Evolutionary conservation across 352 stramenopile species (phyloP), one percentile per base, ranked within the genome.

Genomic region (Globisporangium paroecandrum): DNA sequence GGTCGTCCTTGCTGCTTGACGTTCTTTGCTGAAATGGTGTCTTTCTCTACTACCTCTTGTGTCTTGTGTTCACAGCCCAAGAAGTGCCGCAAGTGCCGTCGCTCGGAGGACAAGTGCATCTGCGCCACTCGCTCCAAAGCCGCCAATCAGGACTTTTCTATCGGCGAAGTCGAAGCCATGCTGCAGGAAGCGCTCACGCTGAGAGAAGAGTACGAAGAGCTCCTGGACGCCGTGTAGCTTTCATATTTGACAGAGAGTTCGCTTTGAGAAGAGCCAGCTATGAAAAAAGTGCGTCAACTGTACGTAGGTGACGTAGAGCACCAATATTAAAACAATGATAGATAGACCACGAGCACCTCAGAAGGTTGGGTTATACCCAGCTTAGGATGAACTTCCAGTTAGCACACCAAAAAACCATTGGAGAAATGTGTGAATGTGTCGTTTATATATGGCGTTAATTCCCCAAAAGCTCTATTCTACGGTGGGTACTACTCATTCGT

Each of bases 41-140:
- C 13, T 49, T 51, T n/a, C 12, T 46, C 38, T 20, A 38, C 32
- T 38, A 38, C 32, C 38, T 46, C 12, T 46, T 46, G 2, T 10
- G 36, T 15, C 10, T 43, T 20, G 29, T 49, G n/a, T 25, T 61
- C 18, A 27, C 49, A 74, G 6, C n/a, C 56, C 18, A 75, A 74
- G 22, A 79, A 79, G 62, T 95, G 88, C 61, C 88, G 88, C 29
- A 93, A 90, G 58, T 95, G 88, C 53, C 83, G 85, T 64, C 85
- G 85, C 1, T 53, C 65, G 1, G 79, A 72, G 18, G 77, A 65
- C 72, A 91, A 89, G 60, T 95, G 88, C 55, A 64, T 90, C 32
- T 92, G 83, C 49, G 68, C 75, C n/a, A 57, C 68, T 70, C 15
- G 68, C 46, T 1, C 72, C 24, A 58, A 58, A 4, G 72, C 73